Evolutionary conservation across 441 rosid genomes (phyloP).

Genomic region (Dalechampia spathulata): DNA sequence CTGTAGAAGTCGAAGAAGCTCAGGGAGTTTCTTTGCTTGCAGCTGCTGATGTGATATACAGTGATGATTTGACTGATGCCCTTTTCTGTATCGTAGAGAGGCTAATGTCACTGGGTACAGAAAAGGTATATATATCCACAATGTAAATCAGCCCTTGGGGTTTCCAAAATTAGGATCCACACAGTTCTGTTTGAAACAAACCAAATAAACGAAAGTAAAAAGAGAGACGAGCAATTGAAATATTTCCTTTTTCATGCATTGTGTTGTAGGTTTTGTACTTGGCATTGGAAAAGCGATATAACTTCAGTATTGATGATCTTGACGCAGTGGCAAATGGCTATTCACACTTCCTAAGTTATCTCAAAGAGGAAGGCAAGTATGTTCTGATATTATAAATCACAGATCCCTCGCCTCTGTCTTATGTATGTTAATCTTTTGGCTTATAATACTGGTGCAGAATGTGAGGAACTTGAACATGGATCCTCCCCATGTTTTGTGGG

Average conservation of each 20-base stretch:
- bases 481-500: conserved; percentile 39
- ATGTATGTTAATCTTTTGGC: conserved; percentile 1
- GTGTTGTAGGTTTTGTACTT: conserved; percentile 51
- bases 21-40: conserved; percentile 42
- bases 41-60: conserved; percentile 74
- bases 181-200: conserved; percentile 2
- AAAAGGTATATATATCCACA: conserved; percentile 40
- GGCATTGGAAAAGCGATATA: conserved; percentile 85
- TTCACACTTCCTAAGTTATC: conserved; percentile 51
- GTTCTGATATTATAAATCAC: background rate
- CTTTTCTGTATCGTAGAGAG: conserved; percentile 37
- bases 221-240: too few species aligned
- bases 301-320: conserved; percentile 70
- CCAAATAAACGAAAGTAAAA: too few species aligned
- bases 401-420: background rate
- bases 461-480: conserved; percentile 11
- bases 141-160: background rate
- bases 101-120: conserved; percentile 42
- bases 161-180: background rate
- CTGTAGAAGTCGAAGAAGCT: conserved; percentile 46
- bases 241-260: conserved; percentile 9
- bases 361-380: conserved; percentile 39
- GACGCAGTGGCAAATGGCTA: conserved; percentile 78
- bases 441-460: conserved; percentile 22
- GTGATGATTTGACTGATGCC: conserved; percentile 54